These are phyloP conservation scores for Boletus pseudopeckii DNA, from an alignment of 768 basidiomycete genomes.

Conservation along the genomic window DNA sequence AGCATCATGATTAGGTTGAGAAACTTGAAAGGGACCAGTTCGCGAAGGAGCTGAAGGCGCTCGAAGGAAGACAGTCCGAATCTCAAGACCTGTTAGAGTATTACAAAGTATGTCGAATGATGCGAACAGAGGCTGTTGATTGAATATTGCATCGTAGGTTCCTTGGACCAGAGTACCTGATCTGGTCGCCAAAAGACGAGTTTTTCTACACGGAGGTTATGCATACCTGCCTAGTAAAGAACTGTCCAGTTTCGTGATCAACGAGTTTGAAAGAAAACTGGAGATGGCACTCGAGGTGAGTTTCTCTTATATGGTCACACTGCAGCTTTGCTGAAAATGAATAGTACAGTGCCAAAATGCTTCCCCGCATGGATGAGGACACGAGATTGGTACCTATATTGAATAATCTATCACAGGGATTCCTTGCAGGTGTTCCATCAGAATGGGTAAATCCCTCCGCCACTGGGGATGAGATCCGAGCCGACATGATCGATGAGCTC, in stretches of 20 bases:
- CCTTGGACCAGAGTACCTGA: constrained; percentile 95
- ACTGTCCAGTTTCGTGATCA: constrained; percentile 80
- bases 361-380: constrained; percentile 93
- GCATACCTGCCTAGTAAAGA: constrained; percentile 84
- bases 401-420: constrained; percentile 88
- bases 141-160: constrained; percentile 52
- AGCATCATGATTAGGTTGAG: constrained; percentile 44
- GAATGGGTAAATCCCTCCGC: constrained; percentile 65
- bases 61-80: constrained; percentile 12
- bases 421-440: constrained; percentile 85
- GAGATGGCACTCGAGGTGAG: constrained; percentile 74
- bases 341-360: constrained; percentile 78
- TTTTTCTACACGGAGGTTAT: constrained; percentile 74
- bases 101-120: constrained; percentile 59
- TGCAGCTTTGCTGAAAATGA: constrained; percentile 7
- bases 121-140: background rate
- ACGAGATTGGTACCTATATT: constrained; percentile 86
- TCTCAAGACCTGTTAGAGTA: constrained; percentile 33
- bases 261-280: constrained; percentile 76
- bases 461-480: constrained; percentile 68
- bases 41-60: constrained; percentile 43
- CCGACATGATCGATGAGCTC: constrained; percentile 91
- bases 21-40: constrained; percentile 52
- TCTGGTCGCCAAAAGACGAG: constrained; percentile 76
- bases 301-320: background rate